Evolutionary conservation across 371 early-diverging fungal species (phyloP), one percentile per base, ranked within the genome.

Genomic region (Mortierella sp.): DNA sequence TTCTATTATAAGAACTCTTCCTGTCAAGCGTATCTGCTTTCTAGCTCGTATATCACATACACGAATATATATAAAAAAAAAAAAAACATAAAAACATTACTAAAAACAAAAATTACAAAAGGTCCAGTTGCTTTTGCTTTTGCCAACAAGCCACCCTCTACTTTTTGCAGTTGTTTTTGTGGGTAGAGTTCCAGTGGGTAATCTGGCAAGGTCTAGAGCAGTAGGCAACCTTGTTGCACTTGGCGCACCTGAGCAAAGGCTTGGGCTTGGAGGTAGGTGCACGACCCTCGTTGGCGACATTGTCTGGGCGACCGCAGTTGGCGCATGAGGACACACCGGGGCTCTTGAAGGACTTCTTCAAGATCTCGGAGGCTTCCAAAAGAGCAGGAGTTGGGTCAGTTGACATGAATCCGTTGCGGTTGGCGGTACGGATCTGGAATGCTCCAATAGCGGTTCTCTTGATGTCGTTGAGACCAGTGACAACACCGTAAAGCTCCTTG

Each of bases 171-270:
- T 68, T 80, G 69, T 76, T 65, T 74, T 90, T 90, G 70, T 90
- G 91, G 38, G 79, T 65, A 21, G 76, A 36, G 79, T 87, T 88
- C 70, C 86, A 91, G 75, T 91, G 88, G 21, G 74, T 66, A 22
- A 87, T 87, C 80, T 91, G 91, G 79, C 91, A 91, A 10, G 89
- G 89, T 69, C 88, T 86, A 66, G 87, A 87, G 77, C 91, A 91
- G 70, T 91, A 91, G 81, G 89, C 89, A 47, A 89, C 88, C 71
- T 86, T 86, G 83, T 81, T 85, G 82, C 91, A 91, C 61, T 86
- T 89, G 80, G 86, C 87, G 72, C 91, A 91, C 80, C 87, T 86
- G 65, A 89, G 78, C 61, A 91, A 75, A 15, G 90, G 83, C 70
- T 87, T 74, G 58, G 72, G 76, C 81, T 81, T 81, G 53, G 58